phyloP scores from a whole-genome alignment of 2,329 filamentous ascomycete genomes.

The Penicillium sp. region DNA sequence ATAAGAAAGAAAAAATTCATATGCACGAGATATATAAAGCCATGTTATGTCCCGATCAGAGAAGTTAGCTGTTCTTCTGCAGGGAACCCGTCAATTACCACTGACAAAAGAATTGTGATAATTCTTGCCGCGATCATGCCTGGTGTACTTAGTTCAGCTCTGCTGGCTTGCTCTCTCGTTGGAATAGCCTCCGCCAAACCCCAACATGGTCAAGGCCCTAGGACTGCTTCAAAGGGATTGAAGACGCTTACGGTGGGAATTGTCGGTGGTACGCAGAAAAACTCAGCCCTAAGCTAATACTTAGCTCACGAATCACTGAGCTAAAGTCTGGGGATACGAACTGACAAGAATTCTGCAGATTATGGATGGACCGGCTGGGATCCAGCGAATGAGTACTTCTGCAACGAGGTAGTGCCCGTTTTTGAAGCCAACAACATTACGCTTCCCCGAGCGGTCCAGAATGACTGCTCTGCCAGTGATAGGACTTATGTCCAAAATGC shows the following conservation, averaged over 20 bases:
- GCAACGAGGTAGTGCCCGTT: constrained; percentile 17
- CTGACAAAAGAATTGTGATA: background rate
- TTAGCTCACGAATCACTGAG: background rate
- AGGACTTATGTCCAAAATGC: constrained; percentile 18
- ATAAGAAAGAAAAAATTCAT: background rate
- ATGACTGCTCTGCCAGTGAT: constrained; percentile 24
- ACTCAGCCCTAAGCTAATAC: background rate
- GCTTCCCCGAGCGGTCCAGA: constrained; percentile 19
- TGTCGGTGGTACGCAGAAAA: constrained; percentile 6
- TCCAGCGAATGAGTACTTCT: constrained; percentile 21
- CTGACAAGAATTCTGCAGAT: constrained; percentile 10
- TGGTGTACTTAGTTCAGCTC: background rate
- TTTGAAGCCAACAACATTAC: constrained; percentile 16
- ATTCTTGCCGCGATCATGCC: background rate
- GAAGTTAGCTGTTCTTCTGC: background rate
- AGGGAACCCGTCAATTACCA: background rate
- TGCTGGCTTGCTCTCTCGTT: background rate
- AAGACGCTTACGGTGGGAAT: constrained; percentile 7
- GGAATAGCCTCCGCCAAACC: constrained; percentile 5
- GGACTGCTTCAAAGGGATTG: constrained; percentile 3
- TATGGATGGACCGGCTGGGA: constrained; percentile 25
- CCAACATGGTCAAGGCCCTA: constrained; percentile 3
- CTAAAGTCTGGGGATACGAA: background rate
- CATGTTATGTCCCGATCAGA: background rate
- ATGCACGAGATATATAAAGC: background rate